Base-by-base conservation (phyloP, 495 filamentous ascomycete species). In the Penicillium pulvis region DNA sequence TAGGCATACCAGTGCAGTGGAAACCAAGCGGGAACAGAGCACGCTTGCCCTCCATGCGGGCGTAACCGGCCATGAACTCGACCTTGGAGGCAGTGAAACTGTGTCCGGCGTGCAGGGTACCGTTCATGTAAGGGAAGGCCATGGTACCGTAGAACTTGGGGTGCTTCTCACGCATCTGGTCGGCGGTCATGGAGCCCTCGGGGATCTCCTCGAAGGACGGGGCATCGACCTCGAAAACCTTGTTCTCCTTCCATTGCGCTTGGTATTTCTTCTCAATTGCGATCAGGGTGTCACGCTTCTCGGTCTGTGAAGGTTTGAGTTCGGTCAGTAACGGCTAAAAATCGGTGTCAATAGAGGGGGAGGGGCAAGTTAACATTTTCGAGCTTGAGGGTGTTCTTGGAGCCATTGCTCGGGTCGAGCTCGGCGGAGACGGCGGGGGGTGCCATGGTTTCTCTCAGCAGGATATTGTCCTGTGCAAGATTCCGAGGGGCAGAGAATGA, bases 71-170 rank as follows among this genome's bases (percentile, higher is more conserved):
- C 60, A 87, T 85, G 72, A 97, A 98, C 73, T 98, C 93, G 60
- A 96, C 85, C 72, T 98, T 98, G 68, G 81, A 87, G 57, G 89
- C 83, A 20, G 91, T 92, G 74, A 97, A 98, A 62, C 84, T 87
- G 77, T 98, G 93, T 49, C 93, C 93, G 14, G 89, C 91, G 66
- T 98, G 93, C 31, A 96, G 82, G 60, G 87, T 93, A 55, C 93
- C 93, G 75, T 98, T 98, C 89, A 96, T 97, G 73, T 98, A 96
- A 31, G 91, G 93, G 65, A 93, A 98, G 46, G 93, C 93, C 80
- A 97, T 93, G 41, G 88, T 92, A 56, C 88, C 93, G 64, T 95
- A 93, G 78, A 89, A 96, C 79, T 97, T 97, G 64, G 93, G 93
- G 71, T 87, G 75, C 71, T 88, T 87, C 63, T 87, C 80, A 67